phyloP scores from a whole-genome alignment of 441 rosid genomes.

The Breynia disticha region DNA sequence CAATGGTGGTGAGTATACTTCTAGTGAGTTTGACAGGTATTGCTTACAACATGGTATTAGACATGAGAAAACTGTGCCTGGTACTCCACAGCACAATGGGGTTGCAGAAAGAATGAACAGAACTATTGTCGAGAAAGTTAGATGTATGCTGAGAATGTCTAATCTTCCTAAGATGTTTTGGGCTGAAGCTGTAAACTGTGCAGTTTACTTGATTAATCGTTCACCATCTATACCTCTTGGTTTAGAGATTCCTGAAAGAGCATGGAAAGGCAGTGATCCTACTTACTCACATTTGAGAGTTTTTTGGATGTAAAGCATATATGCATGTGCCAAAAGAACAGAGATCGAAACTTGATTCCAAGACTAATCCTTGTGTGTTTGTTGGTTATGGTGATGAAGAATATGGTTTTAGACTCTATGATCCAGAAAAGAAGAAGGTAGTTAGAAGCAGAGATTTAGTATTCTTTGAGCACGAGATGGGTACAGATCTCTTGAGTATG shows the following conservation, averaged over 20 bases:
- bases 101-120: background rate
- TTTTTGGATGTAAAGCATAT: no score
- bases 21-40: background rate
- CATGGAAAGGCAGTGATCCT: no score
- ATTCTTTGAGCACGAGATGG: no score
- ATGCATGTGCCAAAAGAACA: no score
- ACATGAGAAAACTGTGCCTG: background rate
- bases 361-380: no score
- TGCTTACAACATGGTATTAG: background rate
- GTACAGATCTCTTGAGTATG: no score
- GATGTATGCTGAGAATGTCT: background rate
- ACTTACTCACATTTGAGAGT: background rate
- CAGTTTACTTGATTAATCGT: background rate
- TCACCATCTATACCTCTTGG: background rate
- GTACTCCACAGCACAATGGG: background rate
- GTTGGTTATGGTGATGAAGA: no score
- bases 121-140: background rate
- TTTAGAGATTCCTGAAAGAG: background rate
- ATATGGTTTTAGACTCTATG: no score
- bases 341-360: no score
- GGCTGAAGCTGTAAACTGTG: background rate
- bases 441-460: no score
- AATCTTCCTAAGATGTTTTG: background rate
- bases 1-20: slow-evolving; percentile 3
- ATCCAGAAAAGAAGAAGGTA: no score